A percentile compares a stretch with the other conserved stretches of the same genome.
Conservation (phyloP, 768 basidiomycete species). For the Galerina sulciceps region DNA sequence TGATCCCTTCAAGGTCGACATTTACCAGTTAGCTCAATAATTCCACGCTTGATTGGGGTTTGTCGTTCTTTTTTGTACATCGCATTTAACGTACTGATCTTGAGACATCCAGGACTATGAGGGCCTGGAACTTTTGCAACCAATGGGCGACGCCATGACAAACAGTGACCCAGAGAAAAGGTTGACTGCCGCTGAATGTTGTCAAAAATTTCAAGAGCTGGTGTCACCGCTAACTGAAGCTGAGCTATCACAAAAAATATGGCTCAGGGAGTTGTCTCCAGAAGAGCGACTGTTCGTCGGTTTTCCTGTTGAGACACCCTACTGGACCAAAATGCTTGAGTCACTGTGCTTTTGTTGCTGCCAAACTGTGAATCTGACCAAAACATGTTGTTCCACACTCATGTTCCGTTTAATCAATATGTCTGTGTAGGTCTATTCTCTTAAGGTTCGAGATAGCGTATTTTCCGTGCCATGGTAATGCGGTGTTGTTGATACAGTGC, state of each 20-base stretch:
- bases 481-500: background rate
- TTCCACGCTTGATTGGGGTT: slow-evolving; percentile 4
- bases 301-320: background rate
- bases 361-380: no score
- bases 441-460: no score
- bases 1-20: slow-evolving; percentile 32
- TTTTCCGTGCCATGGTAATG: no score
- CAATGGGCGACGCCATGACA: background rate
- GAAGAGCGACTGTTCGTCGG: background rate
- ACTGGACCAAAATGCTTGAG: background rate
- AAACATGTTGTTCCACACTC: no score
- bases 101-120: background rate
- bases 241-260: background rate
- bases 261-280: background rate
- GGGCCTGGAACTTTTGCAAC: background rate
- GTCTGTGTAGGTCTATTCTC: no score
- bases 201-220: background rate
- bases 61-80: background rate
- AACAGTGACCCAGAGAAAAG: background rate
- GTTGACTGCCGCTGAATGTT: background rate
- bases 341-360: background rate
- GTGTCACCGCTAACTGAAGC: background rate
- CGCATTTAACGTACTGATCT: no score
- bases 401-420: no score
- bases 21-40: slow-evolving; percentile 28